Base-by-base conservation (phyloP, 2,329 filamentous ascomycete genomes). In the Talaromyces sp. region DNA sequence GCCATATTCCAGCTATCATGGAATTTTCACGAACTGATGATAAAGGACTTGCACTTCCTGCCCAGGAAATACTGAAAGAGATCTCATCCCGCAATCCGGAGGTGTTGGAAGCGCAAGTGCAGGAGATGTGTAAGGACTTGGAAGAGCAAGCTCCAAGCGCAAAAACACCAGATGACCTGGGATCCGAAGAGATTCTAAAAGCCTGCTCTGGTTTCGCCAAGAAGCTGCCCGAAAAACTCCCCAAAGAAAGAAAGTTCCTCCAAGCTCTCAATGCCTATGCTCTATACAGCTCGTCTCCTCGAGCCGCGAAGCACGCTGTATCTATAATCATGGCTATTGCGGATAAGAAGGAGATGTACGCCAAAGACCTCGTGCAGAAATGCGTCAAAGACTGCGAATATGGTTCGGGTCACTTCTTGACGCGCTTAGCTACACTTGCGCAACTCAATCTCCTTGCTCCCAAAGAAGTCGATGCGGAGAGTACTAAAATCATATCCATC, bases 141-240 rank as follows among this genome's bases (percentile, higher is more conserved):
- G 87, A 93, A 69, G 87, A 91, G 31, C 89, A 93, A 72, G 90
- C 91, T 1, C 95, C 95, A 0, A 88, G 87, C 3, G 83, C 86
- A 22, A 87, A 83, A 19, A 86, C 86, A 61, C 74, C 84, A 1
- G 93, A 93, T 67, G 90, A 94, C 62, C 77, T 87, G 1, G 84
- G 86, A 3, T 89, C 91, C n/a, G 91, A 95, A 13, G 92, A 97
- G 72, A 94, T 94, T 1, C 83, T 99, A 66, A 97, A 96, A 75
- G 94, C 96, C 2, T 97, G 95, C 75, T 91, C 94, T 10, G 92
- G 91, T 1, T 99, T 97, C 75, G 91, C 93, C 1, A 90, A 89
- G 72, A 93, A 90, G 71, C 94, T 96, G 70, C 89, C 94, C 0
- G 84, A 88, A 11, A 93, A 98, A 66, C 86, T 99, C 62, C 91